Conservation (phyloP, 768 basidiomycete genomes). For the Sarcomyxa edulis region DNA sequence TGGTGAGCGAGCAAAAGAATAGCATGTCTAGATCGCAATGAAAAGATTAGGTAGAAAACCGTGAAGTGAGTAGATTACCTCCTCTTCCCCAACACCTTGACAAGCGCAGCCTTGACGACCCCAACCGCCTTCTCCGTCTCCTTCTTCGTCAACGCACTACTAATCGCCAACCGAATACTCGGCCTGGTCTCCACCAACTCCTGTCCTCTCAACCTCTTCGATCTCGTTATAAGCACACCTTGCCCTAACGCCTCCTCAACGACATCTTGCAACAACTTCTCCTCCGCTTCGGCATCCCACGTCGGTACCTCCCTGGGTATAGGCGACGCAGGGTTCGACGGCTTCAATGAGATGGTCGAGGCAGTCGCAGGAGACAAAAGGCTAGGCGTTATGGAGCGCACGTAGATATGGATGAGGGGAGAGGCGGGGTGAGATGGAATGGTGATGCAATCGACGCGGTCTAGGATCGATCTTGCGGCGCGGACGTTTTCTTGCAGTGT, state of each 20-base stretch:
- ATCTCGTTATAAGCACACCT: slow-evolving; percentile 82
- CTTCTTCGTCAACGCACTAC: slow-evolving; percentile 76
- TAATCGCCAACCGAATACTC: slow-evolving; percentile 80
- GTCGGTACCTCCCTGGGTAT: slow-evolving; percentile 38
- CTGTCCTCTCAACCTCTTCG: slow-evolving; percentile 77
- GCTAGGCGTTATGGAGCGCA: slow-evolving; percentile 32
- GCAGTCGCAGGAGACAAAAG: slow-evolving; percentile 16
- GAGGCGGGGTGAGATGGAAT: slow-evolving; percentile 85
- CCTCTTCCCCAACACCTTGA: slow-evolving; percentile 66
- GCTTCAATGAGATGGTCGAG: slow-evolving; percentile 23
- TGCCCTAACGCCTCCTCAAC: slow-evolving; percentile 82
- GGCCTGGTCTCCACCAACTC: slow-evolving; percentile 80
- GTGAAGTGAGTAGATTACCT: slow-evolving; percentile 27
- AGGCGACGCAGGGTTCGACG: slow-evolving; percentile 44
- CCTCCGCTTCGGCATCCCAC: slow-evolving; percentile 64
- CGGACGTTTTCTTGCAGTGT: slow-evolving; percentile 79
- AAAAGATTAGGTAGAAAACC: no score
- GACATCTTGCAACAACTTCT: slow-evolving; percentile 81
- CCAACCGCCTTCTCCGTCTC: slow-evolving; percentile 86
- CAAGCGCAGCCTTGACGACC: slow-evolving; percentile 67
- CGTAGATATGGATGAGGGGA: slow-evolving; percentile 81
- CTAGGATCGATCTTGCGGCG: slow-evolving; percentile 73
- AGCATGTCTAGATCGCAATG: no score
- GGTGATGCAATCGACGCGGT: slow-evolving; percentile 73
- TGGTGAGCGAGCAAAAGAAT: no score